These are phyloP conservation scores for Acer yangbiense DNA, from an alignment of 345 rosid species.

Conservation along the genomic window DNA sequence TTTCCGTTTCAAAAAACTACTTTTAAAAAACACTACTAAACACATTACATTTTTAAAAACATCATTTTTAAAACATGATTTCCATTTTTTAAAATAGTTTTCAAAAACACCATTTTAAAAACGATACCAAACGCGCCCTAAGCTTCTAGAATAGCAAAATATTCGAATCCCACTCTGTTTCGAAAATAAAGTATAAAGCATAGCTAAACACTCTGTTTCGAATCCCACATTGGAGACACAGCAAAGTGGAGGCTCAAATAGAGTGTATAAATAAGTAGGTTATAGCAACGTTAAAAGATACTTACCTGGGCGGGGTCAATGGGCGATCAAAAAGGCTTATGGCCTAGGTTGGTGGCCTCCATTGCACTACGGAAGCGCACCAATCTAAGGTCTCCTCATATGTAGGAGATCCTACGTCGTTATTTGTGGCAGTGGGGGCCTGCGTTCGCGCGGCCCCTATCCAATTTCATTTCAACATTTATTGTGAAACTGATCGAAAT, in stretches of 20 bases:
- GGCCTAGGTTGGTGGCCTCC: slow-evolving; percentile 28
- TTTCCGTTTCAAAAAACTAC: too few relatives aligned
- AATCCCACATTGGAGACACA: not conserved
- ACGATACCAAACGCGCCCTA: too few relatives aligned
- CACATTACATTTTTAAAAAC: too few relatives aligned
- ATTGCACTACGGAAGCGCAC: slow-evolving; percentile 14
- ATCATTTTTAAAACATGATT: too few relatives aligned
- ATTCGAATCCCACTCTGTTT: too few relatives aligned
- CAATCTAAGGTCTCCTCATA: slow-evolving; percentile 26
- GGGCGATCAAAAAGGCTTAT: slow-evolving; percentile 5
- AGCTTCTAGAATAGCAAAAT: too few relatives aligned
- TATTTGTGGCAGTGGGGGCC: slow-evolving; percentile 35
- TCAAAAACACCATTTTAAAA: too few relatives aligned
- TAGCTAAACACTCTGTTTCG: too few relatives aligned
- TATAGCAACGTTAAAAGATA: fast-evolving
- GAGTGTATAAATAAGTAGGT: not conserved
- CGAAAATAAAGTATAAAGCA: too few relatives aligned
- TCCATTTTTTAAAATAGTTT: too few relatives aligned
- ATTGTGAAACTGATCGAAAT: too few relatives aligned
- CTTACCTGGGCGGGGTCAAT: slow-evolving; percentile 28
- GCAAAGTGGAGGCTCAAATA: not conserved
- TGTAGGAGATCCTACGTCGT: slow-evolving; percentile 36
- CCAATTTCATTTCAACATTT: not conserved
- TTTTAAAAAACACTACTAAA: too few relatives aligned
- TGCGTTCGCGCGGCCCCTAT: slow-evolving; percentile 35